Conservation (phyloP, 164 flowering plant species). For the Liriodendron chinense region DNA sequence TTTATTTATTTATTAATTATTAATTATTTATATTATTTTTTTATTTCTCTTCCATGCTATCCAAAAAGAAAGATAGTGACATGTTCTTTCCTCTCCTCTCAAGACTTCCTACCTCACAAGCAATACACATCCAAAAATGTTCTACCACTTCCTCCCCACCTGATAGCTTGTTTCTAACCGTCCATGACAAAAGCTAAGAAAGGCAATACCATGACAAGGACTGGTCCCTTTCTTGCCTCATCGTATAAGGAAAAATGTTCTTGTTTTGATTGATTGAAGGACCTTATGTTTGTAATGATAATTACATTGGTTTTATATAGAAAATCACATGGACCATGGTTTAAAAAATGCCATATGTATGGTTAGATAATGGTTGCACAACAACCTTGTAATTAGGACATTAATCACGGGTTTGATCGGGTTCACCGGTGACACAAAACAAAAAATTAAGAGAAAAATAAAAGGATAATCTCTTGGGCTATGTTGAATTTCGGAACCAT, state of each 20-base stretch:
- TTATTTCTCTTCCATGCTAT: background rate
- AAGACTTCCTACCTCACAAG: constrained; percentile 32
- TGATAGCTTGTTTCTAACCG: background rate
- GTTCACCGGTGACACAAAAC: background rate
- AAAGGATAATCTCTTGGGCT: background rate
- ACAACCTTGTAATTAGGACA: background rate
- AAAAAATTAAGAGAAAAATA: background rate
- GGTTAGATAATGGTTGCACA: background rate
- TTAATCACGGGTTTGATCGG: background rate
- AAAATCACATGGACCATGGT: constrained; percentile 12
- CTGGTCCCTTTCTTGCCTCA: background rate
- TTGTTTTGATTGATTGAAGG: background rate
- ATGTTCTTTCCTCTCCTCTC: constrained; percentile 39
- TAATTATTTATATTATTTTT: background rate
- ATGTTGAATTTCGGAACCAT: background rate
- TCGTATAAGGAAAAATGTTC: background rate
- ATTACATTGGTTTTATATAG: background rate
- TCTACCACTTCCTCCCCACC: background rate
- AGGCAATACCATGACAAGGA: constrained; percentile 4
- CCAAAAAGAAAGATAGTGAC: constrained; percentile 16
- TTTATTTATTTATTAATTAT: background rate
- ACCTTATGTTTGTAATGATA: background rate
- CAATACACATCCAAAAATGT: constrained; percentile 12
- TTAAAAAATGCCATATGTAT: background rate
- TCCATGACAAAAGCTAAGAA: background rate